Percentiles rank a stretch among this genome's conserved stretches.
Conservation (phyloP, 1,284 basidiomycete species). For the Wolfiporia cocos region DNA sequence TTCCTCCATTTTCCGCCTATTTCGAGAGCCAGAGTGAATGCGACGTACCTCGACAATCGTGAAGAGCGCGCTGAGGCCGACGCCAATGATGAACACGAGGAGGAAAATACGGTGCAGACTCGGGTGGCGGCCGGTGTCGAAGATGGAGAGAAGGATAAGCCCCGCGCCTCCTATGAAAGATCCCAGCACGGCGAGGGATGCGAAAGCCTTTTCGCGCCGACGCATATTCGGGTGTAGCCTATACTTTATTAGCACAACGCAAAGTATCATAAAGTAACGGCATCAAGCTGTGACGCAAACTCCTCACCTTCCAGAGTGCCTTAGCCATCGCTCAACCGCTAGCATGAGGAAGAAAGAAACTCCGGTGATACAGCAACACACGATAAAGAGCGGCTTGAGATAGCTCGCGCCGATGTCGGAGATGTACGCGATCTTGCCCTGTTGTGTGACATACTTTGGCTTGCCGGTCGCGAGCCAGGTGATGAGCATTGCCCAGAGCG, state of each 20-base stretch:
- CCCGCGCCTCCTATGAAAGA: conserved; percentile 46
- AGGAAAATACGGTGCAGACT: conserved; percentile 53
- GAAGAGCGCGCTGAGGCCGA: conserved; percentile 64
- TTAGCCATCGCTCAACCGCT: conserved; percentile 50
- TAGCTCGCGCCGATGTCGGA: conserved; percentile 67
- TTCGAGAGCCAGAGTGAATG: not conserved
- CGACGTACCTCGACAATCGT: conserved; percentile 56
- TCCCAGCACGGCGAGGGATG: conserved; percentile 50
- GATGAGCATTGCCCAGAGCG: conserved; percentile 59
- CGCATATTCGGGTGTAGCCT: conserved; percentile 57
- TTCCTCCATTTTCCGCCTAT: too few relatives aligned
- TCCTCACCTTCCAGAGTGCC: conserved; percentile 52
- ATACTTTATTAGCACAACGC: not conserved
- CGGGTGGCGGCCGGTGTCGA: conserved; percentile 53
- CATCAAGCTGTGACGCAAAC: not conserved
- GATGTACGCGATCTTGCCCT: conserved; percentile 61
- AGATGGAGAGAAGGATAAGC: conserved; percentile 49
- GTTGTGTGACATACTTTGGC: conserved; percentile 42
- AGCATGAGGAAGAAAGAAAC: conserved; percentile 55
- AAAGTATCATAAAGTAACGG: not conserved
- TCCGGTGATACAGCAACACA: conserved; percentile 54
- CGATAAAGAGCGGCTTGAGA: conserved; percentile 68
- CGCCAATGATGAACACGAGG: conserved; percentile 51
- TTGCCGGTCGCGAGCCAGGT: conserved; percentile 51
- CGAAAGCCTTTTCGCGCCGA: conserved; percentile 46